Evolutionary conservation across 768 basidiomycete genomes (phyloP).

Genomic region (Mycena belliarum): DNA sequence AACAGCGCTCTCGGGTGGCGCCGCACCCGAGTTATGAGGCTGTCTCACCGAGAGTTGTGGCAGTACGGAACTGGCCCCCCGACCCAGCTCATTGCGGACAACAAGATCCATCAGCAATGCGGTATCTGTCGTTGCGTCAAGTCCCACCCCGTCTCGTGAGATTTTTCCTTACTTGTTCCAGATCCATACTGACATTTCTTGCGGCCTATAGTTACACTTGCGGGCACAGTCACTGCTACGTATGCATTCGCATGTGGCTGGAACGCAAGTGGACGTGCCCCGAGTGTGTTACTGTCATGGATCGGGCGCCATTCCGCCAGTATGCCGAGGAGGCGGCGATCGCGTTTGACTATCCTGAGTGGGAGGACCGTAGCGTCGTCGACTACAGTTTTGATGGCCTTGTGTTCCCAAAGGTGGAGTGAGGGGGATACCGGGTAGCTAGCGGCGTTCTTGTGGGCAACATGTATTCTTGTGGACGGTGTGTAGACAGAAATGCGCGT

Average conservation of each 20-base stretch:
- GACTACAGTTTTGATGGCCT: neutral
- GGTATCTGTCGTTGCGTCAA: neutral
- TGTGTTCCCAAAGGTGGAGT: neutral
- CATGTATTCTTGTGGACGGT: too few species aligned
- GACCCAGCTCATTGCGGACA: neutral
- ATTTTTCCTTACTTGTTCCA: neutral
- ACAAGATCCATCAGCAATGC: neutral
- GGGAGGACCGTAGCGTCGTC: neutral
- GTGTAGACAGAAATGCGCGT: too few species aligned
- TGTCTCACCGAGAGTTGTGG: neutral
- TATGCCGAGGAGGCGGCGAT: neutral
- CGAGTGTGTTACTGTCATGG: neutral
- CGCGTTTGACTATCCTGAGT: neutral
- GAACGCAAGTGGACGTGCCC: neutral
- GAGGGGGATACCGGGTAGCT: too few species aligned
- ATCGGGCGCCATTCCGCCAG: neutral
- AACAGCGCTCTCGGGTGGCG: neutral
- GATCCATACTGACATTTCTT: too few species aligned
- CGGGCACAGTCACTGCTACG: neutral
- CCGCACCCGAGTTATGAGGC: neutral
- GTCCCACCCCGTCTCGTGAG: neutral
- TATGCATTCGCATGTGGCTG: neutral
- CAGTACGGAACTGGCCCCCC: neutral
- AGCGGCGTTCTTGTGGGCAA: too few species aligned
- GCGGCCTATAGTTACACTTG: neutral